Conservation (phyloP, 2,329 filamentous ascomycete genomes). For the Tolypocladium guangdongense region DNA sequence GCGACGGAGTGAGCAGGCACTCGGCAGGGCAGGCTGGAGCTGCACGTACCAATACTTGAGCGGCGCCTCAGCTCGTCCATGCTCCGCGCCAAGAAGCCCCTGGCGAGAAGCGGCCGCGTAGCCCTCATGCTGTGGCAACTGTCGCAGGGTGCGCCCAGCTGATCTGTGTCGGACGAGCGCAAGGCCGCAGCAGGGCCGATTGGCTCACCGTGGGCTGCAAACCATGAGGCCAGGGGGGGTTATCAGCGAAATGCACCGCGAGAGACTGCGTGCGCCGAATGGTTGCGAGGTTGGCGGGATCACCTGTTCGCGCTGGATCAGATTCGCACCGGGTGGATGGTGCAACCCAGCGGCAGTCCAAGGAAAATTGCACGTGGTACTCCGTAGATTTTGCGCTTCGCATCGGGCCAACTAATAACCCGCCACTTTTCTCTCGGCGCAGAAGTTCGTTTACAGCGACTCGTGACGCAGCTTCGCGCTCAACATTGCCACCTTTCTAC, state of each 20-base stretch:
- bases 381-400: background rate
- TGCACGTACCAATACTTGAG: constrained; percentile 38
- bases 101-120: constrained; percentile 31
- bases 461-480: background rate
- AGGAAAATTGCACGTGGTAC: background rate
- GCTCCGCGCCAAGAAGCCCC: constrained; percentile 47
- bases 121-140: constrained; percentile 32
- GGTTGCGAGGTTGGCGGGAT: background rate
- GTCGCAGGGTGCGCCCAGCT: background rate
- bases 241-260: background rate
- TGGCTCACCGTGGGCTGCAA: constrained; percentile 15
- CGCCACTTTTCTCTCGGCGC: background rate
- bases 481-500: background rate
- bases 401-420: background rate
- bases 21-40: rapidly evolving
- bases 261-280: background rate
- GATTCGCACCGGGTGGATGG: background rate
- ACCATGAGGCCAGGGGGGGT: constrained; percentile 8
- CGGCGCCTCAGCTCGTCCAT: constrained; percentile 49
- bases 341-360: background rate
- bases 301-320: background rate
- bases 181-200: constrained; percentile 11
- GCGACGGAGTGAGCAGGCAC: background rate
- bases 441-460: background rate
- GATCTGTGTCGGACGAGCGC: background rate